These are phyloP conservation scores for Parascedosporium putredinis DNA, from an alignment of 2,329 filamentous ascomycete genomes.

Conservation along the genomic window DNA sequence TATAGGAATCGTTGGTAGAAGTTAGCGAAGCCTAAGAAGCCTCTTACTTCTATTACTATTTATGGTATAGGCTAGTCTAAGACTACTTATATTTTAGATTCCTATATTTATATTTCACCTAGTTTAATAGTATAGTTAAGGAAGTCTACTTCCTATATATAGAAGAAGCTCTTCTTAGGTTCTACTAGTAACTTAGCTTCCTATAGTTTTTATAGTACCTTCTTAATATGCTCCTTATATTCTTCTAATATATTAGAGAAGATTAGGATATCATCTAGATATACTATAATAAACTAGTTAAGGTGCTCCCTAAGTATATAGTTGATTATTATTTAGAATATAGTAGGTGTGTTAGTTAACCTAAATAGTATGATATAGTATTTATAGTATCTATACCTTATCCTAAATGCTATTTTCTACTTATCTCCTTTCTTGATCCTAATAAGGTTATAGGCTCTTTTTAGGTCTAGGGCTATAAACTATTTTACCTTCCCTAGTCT, in stretches of 20 bases:
- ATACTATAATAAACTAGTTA: slow-evolving; percentile 11
- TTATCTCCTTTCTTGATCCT: slow-evolving; percentile 9
- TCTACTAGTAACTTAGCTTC: neutral
- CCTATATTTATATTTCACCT: neutral
- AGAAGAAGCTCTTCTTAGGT: neutral
- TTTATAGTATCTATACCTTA: slow-evolving; percentile 11
- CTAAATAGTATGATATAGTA: slow-evolving; percentile 12
- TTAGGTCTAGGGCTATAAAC: slow-evolving; percentile 9
- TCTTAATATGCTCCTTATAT: slow-evolving; percentile 6
- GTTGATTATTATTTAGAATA: slow-evolving; percentile 12
- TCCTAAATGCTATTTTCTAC: slow-evolving; percentile 11
- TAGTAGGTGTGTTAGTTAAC: slow-evolving; percentile 11
- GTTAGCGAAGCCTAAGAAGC: neutral
- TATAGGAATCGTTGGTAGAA: neutral
- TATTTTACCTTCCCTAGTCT: slow-evolving; percentile 10
- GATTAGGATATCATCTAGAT: slow-evolving; percentile 13
- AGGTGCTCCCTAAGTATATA: slow-evolving; percentile 6
- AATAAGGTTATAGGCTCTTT: slow-evolving; percentile 8
- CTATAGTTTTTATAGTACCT: neutral
- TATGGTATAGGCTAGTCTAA: neutral
- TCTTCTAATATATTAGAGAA: slow-evolving; percentile 8
- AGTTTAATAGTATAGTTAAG: neutral
- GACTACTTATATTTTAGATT: neutral
- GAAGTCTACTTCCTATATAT: neutral
- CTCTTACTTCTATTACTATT: neutral